Evolutionary conservation across 805 yeast genomes (phyloP), one percentile per base, ranked within the genome.

Genomic region (Candida silvatica): DNA sequence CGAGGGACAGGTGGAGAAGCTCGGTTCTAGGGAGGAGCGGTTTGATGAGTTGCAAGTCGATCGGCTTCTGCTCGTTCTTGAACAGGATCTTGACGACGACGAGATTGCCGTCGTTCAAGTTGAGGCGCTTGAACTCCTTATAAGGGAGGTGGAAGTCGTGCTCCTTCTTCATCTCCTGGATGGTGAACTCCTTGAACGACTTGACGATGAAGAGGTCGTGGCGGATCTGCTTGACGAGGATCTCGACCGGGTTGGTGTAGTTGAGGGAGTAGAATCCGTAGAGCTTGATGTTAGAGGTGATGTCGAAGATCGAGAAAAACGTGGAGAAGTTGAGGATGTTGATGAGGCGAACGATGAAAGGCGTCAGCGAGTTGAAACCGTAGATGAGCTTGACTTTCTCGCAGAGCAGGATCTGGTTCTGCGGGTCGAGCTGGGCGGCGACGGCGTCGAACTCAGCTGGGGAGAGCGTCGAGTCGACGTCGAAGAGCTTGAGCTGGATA

Each of bases 131-230:
- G 34, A 52, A 52, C 29, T 52, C 58, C 32, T 52, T 52, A 29
- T 52, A 52, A 17, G 58, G 58, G 27, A 52, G 42, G 44, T 52
- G 58, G 36, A 52, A 52, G 39, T 52, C 58, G 35, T 51, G 58
- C 34, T 51, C 56, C 23, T 43, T 46, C 35, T 52, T 52, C 56
- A 51, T 49, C 36, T 52, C 58, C 31, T 50, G 52, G 17, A 44
- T 43, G 4, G 55, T 50, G 27, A 47, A 52, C 38, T 52, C 56
- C 29, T 50, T 51, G 31, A 51, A 52, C 14, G 58, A 51, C 35
- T 52, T 52, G 18, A 52, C 52, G 25, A 50, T 44, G 27, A 50
- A 52, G 24, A 52, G 40, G 37, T 51, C 56, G 34, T 50, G 47
- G 35, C 56, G 42, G 23, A 52, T 50, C 38, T 52, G 56, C 34